phyloP scores from a whole-genome alignment of 1,284 basidiomycete genomes.

The Wolfiporia cocos region DNA sequence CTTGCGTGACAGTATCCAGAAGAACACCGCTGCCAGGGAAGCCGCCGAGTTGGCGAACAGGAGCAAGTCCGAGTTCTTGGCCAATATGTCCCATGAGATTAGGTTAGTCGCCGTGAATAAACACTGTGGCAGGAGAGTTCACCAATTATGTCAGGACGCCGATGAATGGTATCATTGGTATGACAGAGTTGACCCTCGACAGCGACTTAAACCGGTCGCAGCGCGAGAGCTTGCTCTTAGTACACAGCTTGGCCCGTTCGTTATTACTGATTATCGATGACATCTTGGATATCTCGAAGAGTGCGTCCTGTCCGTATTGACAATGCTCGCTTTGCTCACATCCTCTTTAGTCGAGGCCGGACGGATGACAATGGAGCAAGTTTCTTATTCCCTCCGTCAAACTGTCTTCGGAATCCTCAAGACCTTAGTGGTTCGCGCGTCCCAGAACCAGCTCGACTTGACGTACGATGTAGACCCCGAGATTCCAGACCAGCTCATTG shows the following conservation, averaged over 20 bases:
- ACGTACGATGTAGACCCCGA: slow-evolving; percentile 96
- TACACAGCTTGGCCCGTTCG: slow-evolving; percentile 92
- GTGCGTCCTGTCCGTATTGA: slow-evolving; percentile 40
- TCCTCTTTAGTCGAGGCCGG: slow-evolving; percentile 82
- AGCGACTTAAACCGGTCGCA: slow-evolving; percentile 86
- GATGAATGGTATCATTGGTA: slow-evolving; percentile 99
- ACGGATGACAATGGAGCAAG: slow-evolving; percentile 99
- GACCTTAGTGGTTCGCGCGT: slow-evolving; percentile 95
- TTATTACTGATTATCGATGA: slow-evolving; percentile 97
- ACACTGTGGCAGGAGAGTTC: not conserved
- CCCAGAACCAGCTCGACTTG: slow-evolving; percentile 95
- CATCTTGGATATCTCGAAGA: slow-evolving; percentile 97
- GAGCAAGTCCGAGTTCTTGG: slow-evolving; percentile 96
- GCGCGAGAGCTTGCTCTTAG: slow-evolving; percentile 92
- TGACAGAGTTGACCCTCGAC: slow-evolving; percentile 98
- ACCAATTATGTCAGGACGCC: slow-evolving; percentile 60
- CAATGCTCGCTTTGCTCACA: slow-evolving; percentile 7
- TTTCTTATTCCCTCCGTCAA: slow-evolving; percentile 95
- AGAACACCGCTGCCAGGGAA: slow-evolving; percentile 97
- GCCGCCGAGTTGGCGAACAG: slow-evolving; percentile 96
- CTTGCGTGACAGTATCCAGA: slow-evolving; percentile 95
- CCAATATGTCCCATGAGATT: slow-evolving; percentile 97
- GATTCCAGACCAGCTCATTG: slow-evolving; percentile 96
- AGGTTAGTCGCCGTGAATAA: slow-evolving; percentile 43
- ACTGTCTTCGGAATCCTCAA: slow-evolving; percentile 98